Base-by-base conservation (phyloP, 1,139 yeast genomes). In the Candida dubliniensis region DNA sequence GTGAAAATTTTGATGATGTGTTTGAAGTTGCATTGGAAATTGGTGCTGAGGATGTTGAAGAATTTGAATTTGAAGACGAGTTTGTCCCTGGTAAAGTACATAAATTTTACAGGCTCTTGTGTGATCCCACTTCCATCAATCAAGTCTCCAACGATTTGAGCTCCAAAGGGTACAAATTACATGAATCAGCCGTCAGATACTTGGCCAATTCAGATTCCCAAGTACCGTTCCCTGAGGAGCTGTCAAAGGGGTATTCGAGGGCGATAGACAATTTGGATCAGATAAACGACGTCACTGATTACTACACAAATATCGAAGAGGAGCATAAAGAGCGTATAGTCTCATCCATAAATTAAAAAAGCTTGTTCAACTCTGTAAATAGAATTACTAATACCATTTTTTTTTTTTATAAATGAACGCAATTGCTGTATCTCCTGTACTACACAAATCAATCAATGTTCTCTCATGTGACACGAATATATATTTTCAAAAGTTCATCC, bases 21-120 rank as follows among this genome's bases (percentile, higher is more conserved):
- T 77, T 90, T 57, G 96, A 89, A 42, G 76, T 73, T 31, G 81
- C 89, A 8, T 70, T 88, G 29, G 98, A 91, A 15, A 60, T 81
- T 13, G 97, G 96, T 0, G 91, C 93, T 8, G 95, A 87, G 50
- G 98, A 93, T 58, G 76, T 87, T 8, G 87, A 77, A 44, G 79
- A 75, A 34, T 68, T 69, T 40, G 77, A 72, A 23, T 61, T 63
- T 31, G 75, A 69, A 3, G 61, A 63, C 12, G 76, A 69, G 41
- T 73, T 74, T 44, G 34, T 42, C 18, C 44, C 47, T 8, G 46
- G 37, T 18, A 74, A 71, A 18, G 77, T 76, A 10, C 69, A 60
- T 9, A 54, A 51, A 30, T 65, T 66, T 36, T 74, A 56, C 53
- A 63, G 66, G 44, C 52, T 72, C 18, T 60, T 76, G 34, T 84